Evolutionary conservation across 2,329 filamentous ascomycete genomes (phyloP).

Genomic region (Fusarium ambrosium): DNA sequence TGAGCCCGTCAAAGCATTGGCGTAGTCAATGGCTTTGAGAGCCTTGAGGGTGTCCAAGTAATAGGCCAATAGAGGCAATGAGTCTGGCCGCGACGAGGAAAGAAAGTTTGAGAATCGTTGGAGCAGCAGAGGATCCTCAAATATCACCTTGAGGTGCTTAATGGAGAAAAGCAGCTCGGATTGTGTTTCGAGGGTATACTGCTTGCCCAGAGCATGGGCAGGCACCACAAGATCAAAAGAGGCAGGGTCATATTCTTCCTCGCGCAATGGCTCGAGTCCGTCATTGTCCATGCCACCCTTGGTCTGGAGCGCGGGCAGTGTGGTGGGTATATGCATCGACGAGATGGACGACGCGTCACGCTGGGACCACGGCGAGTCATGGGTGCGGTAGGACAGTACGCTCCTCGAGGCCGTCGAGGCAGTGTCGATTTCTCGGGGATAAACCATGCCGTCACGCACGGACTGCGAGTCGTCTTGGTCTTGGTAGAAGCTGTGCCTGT

Average conservation of each 20-base stretch:
- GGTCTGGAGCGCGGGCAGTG: conserved; percentile 35
- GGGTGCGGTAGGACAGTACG: conserved; percentile 30
- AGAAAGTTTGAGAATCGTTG: conserved; percentile 78
- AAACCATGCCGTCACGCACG: not conserved
- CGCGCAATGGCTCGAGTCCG: conserved; percentile 36
- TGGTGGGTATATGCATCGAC: conserved; percentile 27
- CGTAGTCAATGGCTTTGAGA: conserved; percentile 77
- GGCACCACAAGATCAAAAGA: conserved; percentile 43
- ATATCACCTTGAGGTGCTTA: conserved; percentile 75
- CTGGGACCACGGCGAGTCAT: conserved; percentile 31
- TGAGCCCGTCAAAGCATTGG: conserved; percentile 75
- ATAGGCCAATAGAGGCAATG: conserved; percentile 76
- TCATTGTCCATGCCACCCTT: conserved; percentile 37
- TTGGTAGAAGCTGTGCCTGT: conserved; percentile 15
- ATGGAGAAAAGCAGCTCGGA: conserved; percentile 75
- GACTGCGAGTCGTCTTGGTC: conserved; percentile 6
- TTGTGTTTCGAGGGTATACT: conserved; percentile 72
- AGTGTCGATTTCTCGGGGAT: conserved; percentile 1
- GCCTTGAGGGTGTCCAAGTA: conserved; percentile 81
- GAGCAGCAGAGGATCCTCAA: conserved; percentile 72
- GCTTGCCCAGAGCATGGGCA: conserved; percentile 37
- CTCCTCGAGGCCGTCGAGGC: conserved; percentile 33
- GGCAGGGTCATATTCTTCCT: conserved; percentile 43
- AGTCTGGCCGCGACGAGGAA: conserved; percentile 69
- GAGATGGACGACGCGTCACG: conserved; percentile 37